Evolutionary conservation across 1,284 basidiomycete species (phyloP).

Genomic region (Apiotrichum akiyoshidainum): DNA sequence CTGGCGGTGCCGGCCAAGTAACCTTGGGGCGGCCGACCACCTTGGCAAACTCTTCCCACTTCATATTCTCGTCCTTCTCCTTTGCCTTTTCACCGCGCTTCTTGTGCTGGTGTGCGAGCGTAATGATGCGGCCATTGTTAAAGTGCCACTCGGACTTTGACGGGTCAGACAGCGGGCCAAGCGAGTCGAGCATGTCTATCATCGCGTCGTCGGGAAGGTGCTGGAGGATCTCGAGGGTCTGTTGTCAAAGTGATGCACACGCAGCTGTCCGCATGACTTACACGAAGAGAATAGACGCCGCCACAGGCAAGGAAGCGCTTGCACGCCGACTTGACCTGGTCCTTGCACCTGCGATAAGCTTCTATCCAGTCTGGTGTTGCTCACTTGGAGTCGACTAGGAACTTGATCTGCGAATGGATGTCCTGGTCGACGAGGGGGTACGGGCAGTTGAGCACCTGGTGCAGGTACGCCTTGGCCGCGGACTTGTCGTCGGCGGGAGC

Average conservation of each 20-base stretch:
- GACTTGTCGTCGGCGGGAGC: not conserved
- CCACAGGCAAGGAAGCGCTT: constrained; percentile 3
- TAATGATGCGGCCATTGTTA: not conserved
- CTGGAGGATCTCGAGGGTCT: constrained; percentile 6
- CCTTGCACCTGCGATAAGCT: not conserved
- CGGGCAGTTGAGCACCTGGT: constrained; percentile 4
- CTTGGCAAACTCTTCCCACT: not conserved
- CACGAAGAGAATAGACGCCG: not conserved
- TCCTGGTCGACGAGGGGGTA: not conserved
- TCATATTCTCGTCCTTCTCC: not conserved
- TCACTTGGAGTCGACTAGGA: not conserved
- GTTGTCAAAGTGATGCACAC: too few relatives aligned
- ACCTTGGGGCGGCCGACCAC: not conserved
- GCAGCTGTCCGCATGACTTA: not conserved
- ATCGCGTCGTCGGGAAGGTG: not conserved
- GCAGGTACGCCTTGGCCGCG: not conserved
- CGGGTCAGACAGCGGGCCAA: not conserved
- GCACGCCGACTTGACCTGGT: not conserved
- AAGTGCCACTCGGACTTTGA: constrained; percentile 1
- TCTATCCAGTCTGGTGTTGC: not conserved
- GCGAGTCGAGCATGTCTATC: not conserved
- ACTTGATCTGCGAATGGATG: not conserved
- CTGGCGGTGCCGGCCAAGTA: constrained; percentile 1
- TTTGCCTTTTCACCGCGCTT: not conserved
- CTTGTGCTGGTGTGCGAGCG: not conserved